Base-by-base conservation (phyloP, 768 basidiomycete species). In the Lanmaoa pseudosensibilis region DNA sequence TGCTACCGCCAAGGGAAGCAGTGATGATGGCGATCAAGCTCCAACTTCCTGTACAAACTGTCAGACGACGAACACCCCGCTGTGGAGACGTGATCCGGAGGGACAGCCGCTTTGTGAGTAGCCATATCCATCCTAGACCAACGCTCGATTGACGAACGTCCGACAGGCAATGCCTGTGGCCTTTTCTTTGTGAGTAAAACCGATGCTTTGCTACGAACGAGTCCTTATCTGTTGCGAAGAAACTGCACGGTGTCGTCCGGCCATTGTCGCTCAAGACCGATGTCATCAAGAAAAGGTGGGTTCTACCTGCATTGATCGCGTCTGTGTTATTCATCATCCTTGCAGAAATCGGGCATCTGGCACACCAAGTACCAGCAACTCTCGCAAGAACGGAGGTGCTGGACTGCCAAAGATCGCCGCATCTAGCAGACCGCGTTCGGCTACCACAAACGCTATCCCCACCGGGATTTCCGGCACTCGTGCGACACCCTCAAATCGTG, bases 251-350 rank as follows among this genome's bases (percentile, higher is more conserved):
- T 46, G 94, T 98, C 48, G 91, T 94, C 7, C 83, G 96, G 52
- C 96, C 96, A 9, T 77, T 96, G 60, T 95, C 94, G 38, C 81
- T 98, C 58, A 97, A 97, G 81, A 98, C 95, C 41, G 93, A 98
- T 70, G 89, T 95, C 45, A 97, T 96, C 75, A 97, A 98, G 86
- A 98, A 97, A 78, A 80, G 92, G 92, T 92, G 64, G 23, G 76
- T 23, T 49, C 56, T 38, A 30, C 47, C 15, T 36, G 15, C 51
- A 40, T 54, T 30, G 23, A 34, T 13, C 32, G 30, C 41, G 19
- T 37, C n/a, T n/a, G 15, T 56, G n/a, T n/a, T n/a, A 34, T 40
- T 50, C 36, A 54, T 51, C 49, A n/a, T 50, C 0, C 23, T 5
- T 15, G 52, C 33, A 92, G 90, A 67, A 92, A 92, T 71, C 86